Percentiles rank a stretch among this genome's conserved stretches.
phyloP scores from a whole-genome alignment of 2,329 filamentous ascomycete genomes.

The Knufia fluminis region DNA sequence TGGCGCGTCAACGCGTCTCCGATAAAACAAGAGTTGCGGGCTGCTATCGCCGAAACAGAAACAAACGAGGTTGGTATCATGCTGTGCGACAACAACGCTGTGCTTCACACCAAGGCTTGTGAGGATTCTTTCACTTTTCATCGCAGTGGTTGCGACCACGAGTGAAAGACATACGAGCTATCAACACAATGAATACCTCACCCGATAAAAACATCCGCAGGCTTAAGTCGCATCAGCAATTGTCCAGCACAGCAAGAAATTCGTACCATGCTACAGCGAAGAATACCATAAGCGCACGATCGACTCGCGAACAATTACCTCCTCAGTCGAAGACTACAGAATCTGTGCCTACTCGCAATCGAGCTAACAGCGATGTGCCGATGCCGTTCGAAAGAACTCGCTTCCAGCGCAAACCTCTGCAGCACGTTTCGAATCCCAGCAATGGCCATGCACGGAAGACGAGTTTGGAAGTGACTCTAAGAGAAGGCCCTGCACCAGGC shows the following conservation, averaged over 20 bases:
- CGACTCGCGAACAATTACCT: neutral
- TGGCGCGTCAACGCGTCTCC: neutral
- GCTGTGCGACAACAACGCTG: neutral
- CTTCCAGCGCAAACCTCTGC: conserved; percentile 36
- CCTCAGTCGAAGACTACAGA: conserved; percentile 40
- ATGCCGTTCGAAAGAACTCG: conserved; percentile 29
- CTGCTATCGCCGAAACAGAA: neutral
- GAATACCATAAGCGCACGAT: neutral
- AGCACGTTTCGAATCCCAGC: neutral
- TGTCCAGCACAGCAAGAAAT: conserved; percentile 30
- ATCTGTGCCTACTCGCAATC: conserved; percentile 28
- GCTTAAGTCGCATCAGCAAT: conserved; percentile 64
- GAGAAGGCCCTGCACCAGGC: conserved; percentile 67
- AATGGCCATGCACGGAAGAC: conserved; percentile 37
- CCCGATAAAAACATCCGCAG: conserved; percentile 45
- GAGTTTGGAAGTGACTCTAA: conserved; percentile 62
- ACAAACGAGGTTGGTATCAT: neutral
- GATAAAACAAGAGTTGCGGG: neutral
- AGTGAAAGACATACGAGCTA: neutral
- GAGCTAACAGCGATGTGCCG: conserved; percentile 66
- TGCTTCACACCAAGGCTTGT: neutral
- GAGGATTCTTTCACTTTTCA: neutral
- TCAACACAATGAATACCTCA: conserved; percentile 15
- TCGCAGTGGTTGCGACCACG: too few relatives aligned
- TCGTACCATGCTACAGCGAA: neutral